A percentile compares a stretch with the other conserved stretches of the same genome.
These are phyloP conservation scores for Quercus berberidifolia DNA, from an alignment of 306 rosid genomes.

Conservation along the genomic window DNA sequence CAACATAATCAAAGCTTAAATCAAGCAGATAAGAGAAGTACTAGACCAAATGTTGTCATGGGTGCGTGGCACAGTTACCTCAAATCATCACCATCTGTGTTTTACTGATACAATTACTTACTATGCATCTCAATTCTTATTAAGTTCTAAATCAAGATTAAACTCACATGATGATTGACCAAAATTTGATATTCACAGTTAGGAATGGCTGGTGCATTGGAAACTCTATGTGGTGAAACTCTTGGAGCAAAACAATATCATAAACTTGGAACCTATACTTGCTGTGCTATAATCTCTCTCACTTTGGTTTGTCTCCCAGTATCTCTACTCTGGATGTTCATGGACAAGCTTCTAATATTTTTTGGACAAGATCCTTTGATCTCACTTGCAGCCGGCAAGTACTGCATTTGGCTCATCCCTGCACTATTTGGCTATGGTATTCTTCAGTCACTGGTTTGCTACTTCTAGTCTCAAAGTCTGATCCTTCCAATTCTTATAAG, in stretches of 20 bases:
- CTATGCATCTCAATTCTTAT: too few relatives aligned
- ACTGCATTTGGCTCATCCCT: conserved; percentile 51
- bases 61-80: too few relatives aligned
- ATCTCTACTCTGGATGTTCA: conserved; percentile 42
- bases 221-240: conserved; percentile 66
- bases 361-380: conserved; percentile 51
- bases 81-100: too few relatives aligned
- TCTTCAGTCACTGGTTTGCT: conserved; percentile 48
- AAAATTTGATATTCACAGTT: conserved; percentile 27
- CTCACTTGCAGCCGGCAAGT: conserved; percentile 39
- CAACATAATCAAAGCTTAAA: too few relatives aligned
- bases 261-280: conserved; percentile 45
- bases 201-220: conserved; percentile 68
- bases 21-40: too few relatives aligned
- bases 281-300: conserved; percentile 41
- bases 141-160: too few relatives aligned
- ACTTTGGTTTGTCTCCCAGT: conserved; percentile 44
- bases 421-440: conserved; percentile 44
- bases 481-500: conserved; percentile 39
- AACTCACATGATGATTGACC: background rate
- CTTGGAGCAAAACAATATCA: conserved; percentile 52
- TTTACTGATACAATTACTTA: too few relatives aligned
- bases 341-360: conserved; percentile 41
- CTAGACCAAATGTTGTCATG: too few relatives aligned
- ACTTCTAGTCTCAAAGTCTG: conserved; percentile 49